These are phyloP conservation scores for Verticillium zaregamsianum DNA, from an alignment of 2,329 filamentous ascomycete species.

Conservation along the genomic window DNA sequence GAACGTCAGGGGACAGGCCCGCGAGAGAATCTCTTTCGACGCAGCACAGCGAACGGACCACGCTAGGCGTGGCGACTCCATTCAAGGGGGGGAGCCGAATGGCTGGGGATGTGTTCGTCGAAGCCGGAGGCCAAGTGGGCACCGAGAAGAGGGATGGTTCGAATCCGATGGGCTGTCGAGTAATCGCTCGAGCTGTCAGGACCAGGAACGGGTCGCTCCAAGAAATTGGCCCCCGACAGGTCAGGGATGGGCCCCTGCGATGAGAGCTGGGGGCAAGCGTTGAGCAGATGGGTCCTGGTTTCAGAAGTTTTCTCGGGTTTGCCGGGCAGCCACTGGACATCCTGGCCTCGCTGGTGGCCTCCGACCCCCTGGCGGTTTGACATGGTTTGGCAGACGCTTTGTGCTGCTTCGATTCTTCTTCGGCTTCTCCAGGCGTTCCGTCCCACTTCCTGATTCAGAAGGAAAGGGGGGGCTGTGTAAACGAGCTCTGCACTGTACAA, in stretches of 20 bases:
- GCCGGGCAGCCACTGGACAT: slow-evolving; percentile 4
- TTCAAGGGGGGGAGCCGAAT: slow-evolving; percentile 15
- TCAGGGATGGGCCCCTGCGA: slow-evolving; percentile 9
- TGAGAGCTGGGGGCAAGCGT: slow-evolving; percentile 9
- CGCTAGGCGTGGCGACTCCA: slow-evolving; percentile 11
- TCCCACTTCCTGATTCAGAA: slow-evolving; percentile 11
- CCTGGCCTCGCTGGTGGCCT: background rate
- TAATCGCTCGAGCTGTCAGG: slow-evolving; percentile 13
- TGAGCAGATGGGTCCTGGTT: slow-evolving; percentile 9
- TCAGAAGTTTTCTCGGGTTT: slow-evolving; percentile 14
- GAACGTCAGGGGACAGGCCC: slow-evolving; percentile 9
- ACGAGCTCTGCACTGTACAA: no score
- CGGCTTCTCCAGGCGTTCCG: slow-evolving; percentile 10
- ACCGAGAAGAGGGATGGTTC: slow-evolving; percentile 10
- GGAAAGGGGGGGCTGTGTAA: background rate
- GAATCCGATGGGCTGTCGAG: slow-evolving; percentile 12
- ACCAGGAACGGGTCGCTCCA: slow-evolving; percentile 11
- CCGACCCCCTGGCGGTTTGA: slow-evolving; percentile 1
- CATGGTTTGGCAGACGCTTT: background rate
- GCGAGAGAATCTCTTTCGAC: slow-evolving; percentile 8
- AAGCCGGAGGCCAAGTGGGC: slow-evolving; percentile 6
- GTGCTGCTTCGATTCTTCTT: slow-evolving; percentile 12
- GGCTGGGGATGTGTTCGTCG: slow-evolving; percentile 11
- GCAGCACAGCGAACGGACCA: slow-evolving; percentile 7
- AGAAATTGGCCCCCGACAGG: background rate